Evolutionary conservation across 2,329 filamentous ascomycete genomes (phyloP), one percentile per base, ranked within the genome.

Genomic region (Cryphonectria carpinicola): DNA sequence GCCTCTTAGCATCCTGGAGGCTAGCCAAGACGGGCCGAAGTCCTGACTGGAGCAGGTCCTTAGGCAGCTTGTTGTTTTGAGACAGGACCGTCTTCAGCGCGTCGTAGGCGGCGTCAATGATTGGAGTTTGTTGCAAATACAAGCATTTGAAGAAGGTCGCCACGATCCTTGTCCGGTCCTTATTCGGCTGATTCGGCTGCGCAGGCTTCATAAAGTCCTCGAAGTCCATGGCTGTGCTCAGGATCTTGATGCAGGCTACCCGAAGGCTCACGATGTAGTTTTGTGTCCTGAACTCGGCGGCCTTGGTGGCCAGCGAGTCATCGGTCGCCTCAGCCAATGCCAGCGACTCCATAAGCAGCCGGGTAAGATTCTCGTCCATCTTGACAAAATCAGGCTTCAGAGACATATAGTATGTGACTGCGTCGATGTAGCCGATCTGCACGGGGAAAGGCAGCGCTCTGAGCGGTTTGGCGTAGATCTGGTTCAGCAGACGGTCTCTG

Each of bases 381-480:
- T 91, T 89, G 37, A 99, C 90, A 77, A 98, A 95, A 74, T 96
- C 92, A 65, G 92, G 90, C 79, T 97, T 95, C 65, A 99, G 86
- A 70, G 92, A 91, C 83, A 99, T 88, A 78, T 97, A 97, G 80
- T 97, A 99, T 0, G 94, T 97, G 78, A 99, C 94, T 0, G 96
- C 96, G 79, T 99, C 97, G 75, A 99, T 98, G 78, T 97, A 98
- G 4, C 96, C 97, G 75, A 99, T 99, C 82, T 99, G 97, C 3
- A 94, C 95, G 6, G 93, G 88, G 78, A 99, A 99, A 0, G 96
- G 96, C 72, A 99, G 84, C 0, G 96, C 97, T 72, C 96, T 89
- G 28, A 99, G 82, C 19, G 96, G 96, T 79, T 99, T 99, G 75
- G 93, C 93, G 83, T 96, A 99, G 64, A 99, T 98, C 0, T 95